phyloP scores from a whole-genome alignment of 768 basidiomycete species.

The Mycena rosella region DNA sequence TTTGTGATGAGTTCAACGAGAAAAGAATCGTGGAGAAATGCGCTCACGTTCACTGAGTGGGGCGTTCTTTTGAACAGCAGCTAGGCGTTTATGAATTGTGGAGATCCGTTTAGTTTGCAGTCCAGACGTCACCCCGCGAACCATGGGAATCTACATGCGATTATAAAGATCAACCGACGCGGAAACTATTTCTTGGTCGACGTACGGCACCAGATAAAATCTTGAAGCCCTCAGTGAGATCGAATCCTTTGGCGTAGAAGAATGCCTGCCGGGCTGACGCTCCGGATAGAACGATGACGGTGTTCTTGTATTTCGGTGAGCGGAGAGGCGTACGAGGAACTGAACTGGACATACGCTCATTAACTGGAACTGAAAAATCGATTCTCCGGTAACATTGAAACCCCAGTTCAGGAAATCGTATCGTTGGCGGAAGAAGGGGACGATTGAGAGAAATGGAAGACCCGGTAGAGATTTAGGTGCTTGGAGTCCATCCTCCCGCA shows the following conservation, averaged over 20 bases:
- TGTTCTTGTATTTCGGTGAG: conserved; percentile 62
- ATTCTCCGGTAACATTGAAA: conserved; percentile 75
- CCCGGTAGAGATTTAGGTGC: conserved; percentile 71
- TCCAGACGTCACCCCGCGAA: conserved; percentile 80
- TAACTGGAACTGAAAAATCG: conserved; percentile 77
- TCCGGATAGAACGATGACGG: conserved; percentile 82
- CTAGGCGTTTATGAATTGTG: conserved; percentile 79
- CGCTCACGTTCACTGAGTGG: conserved; percentile 70
- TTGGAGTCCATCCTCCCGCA: conserved; percentile 63
- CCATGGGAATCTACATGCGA: conserved; percentile 73
- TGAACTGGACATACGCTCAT: conserved; percentile 58
- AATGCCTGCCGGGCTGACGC: conserved; percentile 77
- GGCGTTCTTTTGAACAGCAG: conserved; percentile 71
- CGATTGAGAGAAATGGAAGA: conserved; percentile 66
- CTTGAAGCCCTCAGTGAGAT: conserved; percentile 85
- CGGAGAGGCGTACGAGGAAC: conserved; percentile 28
- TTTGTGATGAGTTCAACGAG: conserved; percentile 33
- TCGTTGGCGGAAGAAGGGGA: conserved; percentile 76
- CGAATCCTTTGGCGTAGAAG: conserved; percentile 77
- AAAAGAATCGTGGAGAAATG: conserved; percentile 20
- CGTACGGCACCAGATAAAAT: conserved; percentile 83
- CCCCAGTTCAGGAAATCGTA: conserved; percentile 82
- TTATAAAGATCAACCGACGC: conserved; percentile 37
- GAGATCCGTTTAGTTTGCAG: conserved; percentile 71
- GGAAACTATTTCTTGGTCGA: conserved; percentile 37